These are phyloP conservation scores for Rhynchospora tenuis DNA, from an alignment of 176 grass and related monocot genomes.

Conservation along the genomic window DNA sequence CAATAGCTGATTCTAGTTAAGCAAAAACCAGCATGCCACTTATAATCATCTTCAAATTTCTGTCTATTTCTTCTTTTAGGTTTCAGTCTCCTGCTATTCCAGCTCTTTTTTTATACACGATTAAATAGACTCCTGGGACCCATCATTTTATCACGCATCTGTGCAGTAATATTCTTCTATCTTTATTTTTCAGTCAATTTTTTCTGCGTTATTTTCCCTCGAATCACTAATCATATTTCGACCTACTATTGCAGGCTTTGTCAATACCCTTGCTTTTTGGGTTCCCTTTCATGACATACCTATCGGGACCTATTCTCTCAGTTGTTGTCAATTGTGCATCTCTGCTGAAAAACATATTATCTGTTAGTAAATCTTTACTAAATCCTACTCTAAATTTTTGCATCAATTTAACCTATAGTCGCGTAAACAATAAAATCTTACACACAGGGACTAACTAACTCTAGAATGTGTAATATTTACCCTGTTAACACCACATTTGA, in stretches of 20 bases:
- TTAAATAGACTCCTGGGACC: slow-evolving; percentile 36
- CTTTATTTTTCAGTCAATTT: background rate
- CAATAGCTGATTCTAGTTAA: too few species aligned
- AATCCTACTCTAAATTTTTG: background rate
- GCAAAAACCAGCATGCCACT: background rate
- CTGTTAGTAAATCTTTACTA: slow-evolving; percentile 34
- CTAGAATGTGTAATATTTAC: background rate
- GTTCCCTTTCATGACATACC: slow-evolving; percentile 58
- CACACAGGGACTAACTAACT: background rate
- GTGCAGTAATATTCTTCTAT: slow-evolving; percentile 35
- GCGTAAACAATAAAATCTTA: background rate
- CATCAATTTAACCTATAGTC: background rate
- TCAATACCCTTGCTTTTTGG: slow-evolving; percentile 54
- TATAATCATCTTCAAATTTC: background rate
- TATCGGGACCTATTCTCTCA: slow-evolving; percentile 41
- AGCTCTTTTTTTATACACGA: slow-evolving; percentile 49
- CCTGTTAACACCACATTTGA: background rate
- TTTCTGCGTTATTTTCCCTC: background rate
- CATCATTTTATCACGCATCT: slow-evolving; percentile 26
- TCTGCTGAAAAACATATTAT: slow-evolving; percentile 42
- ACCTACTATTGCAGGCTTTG: slow-evolving; percentile 28
- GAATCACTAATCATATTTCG: background rate
- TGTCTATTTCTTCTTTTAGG: slow-evolving; percentile 27
- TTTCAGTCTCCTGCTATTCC: slow-evolving; percentile 61
- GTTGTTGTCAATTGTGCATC: slow-evolving; percentile 39